These are phyloP conservation scores for Stagonosporopsis vannaccii DNA, from an alignment of 2,329 filamentous ascomycete genomes.

Conservation along the genomic window DNA sequence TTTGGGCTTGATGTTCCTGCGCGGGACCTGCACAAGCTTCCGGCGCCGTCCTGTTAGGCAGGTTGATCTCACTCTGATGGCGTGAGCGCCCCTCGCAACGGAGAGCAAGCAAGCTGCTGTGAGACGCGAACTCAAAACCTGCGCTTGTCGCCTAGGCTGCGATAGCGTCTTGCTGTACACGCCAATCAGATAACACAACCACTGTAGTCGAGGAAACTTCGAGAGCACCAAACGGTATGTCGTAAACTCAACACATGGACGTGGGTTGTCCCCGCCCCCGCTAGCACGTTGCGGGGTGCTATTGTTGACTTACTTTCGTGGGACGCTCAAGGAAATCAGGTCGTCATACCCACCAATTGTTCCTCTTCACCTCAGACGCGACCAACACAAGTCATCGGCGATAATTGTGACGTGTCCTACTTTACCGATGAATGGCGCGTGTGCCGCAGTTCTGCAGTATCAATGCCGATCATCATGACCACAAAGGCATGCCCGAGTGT, in stretches of 20 bases:
- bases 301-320: slow-evolving; percentile 1
- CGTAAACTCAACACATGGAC: background rate
- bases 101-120: slow-evolving; percentile 9
- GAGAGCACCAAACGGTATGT: background rate
- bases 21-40: slow-evolving; percentile 29
- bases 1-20: slow-evolving; percentile 35
- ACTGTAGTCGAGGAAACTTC: background rate
- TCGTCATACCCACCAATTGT: background rate
- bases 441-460: background rate
- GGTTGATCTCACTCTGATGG: slow-evolving; percentile 16
- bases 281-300: background rate
- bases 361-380: background rate
- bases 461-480: background rate
- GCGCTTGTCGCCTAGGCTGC: slow-evolving; percentile 2
- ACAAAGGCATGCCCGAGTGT: background rate
- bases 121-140: slow-evolving; percentile 6
- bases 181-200: slow-evolving; percentile 5
- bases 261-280: slow-evolving; percentile 3
- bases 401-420: slow-evolving; percentile 1
- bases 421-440: background rate
- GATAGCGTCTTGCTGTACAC: background rate
- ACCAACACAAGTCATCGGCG: background rate
- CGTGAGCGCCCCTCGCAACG: slow-evolving; percentile 1
- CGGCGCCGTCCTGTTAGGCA: slow-evolving; percentile 22
- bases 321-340: background rate